phyloP scores from a whole-genome alignment of 163 green algal species.

The Scenedesmus sp. region DNA sequence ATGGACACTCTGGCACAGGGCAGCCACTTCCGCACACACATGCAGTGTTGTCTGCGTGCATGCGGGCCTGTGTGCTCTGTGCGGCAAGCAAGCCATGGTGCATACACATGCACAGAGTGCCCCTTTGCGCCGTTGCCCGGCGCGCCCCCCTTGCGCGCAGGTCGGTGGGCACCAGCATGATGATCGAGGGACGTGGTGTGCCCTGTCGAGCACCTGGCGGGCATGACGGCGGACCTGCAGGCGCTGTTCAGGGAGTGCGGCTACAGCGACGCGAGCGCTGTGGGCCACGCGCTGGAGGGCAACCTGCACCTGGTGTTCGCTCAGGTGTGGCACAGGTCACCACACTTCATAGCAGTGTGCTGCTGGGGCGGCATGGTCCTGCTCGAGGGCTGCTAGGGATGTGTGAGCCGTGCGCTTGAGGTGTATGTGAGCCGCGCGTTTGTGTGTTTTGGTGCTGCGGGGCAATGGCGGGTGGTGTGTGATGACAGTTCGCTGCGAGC shows the following conservation, averaged over 20 bases:
- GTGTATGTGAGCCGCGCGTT: constrained; percentile 42
- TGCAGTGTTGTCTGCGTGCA: too few relatives aligned
- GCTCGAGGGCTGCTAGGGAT: too few relatives aligned
- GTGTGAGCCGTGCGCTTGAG: constrained; percentile 33
- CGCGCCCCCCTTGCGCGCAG: not conserved
- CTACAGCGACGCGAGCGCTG: constrained; percentile 26
- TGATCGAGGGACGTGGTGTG: constrained; percentile 54
- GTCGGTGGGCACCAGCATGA: constrained; percentile 45
- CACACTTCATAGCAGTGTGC: not conserved
- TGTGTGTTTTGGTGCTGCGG: too few relatives aligned
- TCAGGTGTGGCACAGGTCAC: constrained; percentile 13
- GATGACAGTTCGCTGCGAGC: too few relatives aligned
- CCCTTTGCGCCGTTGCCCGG: too few relatives aligned
- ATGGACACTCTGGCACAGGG: too few relatives aligned
- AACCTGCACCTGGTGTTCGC: constrained; percentile 54
- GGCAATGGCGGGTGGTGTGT: too few relatives aligned
- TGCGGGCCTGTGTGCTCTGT: too few relatives aligned
- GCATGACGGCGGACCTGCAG: constrained; percentile 42
- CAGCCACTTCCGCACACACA: too few relatives aligned
- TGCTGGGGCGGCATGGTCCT: too few relatives aligned
- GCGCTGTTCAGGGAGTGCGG: constrained; percentile 35
- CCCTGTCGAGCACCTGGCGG: constrained; percentile 47
- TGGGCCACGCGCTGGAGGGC: constrained; percentile 46
- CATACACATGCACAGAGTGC: too few relatives aligned
- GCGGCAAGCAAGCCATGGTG: not conserved